Evolutionary conservation across 352 stramenopile genomes (phyloP).

Genomic region (Lagenidium giganteum): DNA sequence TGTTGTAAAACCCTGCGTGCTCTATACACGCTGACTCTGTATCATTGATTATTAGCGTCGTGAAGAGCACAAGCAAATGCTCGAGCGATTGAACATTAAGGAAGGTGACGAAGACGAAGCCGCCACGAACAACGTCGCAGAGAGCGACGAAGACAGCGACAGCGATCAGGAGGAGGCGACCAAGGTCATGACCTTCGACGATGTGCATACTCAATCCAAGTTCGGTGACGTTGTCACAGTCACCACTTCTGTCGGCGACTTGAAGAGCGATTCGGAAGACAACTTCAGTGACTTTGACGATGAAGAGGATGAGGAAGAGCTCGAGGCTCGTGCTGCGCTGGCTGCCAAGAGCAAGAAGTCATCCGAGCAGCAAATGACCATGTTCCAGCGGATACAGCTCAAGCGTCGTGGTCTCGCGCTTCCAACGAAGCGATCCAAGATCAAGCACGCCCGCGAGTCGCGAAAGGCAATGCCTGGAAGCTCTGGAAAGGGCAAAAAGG

Average conservation of each 20-base stretch:
- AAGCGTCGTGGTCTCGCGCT: conserved; percentile 78
- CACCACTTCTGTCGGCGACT: conserved; percentile 71
- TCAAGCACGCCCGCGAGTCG: conserved; percentile 67
- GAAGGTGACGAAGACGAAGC: conserved; percentile 21
- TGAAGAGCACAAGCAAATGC: conserved; percentile 73
- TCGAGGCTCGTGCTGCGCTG: conserved; percentile 17
- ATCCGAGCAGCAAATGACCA: conserved; percentile 64
- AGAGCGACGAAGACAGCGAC: conserved; percentile 21
- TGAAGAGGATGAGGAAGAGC: conserved; percentile 29
- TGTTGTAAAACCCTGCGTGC: not conserved
- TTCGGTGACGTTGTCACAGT: conserved; percentile 86
- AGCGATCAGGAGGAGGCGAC: conserved; percentile 16
- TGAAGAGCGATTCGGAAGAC: conserved; percentile 74
- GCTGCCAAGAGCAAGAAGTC: conserved; percentile 31
- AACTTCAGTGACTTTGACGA: conserved; percentile 45
- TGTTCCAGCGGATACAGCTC: conserved; percentile 87
- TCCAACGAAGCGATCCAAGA: conserved; percentile 77
- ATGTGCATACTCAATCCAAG: conserved; percentile 80
- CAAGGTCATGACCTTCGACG: conserved; percentile 73
- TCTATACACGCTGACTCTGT: not conserved
- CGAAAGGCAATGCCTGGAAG: conserved; percentile 59
- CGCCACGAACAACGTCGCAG: conserved; percentile 24
- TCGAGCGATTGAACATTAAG: conserved; percentile 49
- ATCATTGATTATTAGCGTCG: conserved; percentile 26
- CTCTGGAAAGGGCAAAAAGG: conserved; percentile 35